Evolutionary conservation across 2,329 filamentous ascomycete species (phyloP).

Genomic region (Trichoderma asperellum): DNA sequence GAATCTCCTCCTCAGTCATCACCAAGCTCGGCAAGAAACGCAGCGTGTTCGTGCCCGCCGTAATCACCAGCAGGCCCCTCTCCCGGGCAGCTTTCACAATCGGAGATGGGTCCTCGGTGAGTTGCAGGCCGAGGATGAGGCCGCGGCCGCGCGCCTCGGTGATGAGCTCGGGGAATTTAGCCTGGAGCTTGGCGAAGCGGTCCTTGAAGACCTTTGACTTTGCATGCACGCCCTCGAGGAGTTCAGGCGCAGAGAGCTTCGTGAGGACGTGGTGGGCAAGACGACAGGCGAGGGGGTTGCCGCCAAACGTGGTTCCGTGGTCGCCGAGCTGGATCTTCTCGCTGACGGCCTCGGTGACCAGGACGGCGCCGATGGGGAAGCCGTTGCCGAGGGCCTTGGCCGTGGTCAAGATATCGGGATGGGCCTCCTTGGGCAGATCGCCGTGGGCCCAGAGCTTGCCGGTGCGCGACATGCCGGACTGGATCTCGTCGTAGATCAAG

Average conservation of each 20-base stretch:
- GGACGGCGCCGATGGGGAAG: conserved; percentile 82
- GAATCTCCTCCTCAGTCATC: conserved; percentile 80
- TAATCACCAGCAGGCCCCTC: conserved; percentile 86
- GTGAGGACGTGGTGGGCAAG: conserved; percentile 85
- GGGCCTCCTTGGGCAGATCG: conserved; percentile 72
- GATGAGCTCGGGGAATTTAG: conserved; percentile 68
- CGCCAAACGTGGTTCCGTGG: conserved; percentile 92
- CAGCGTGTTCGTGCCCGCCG: conserved; percentile 88
- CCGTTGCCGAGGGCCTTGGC: conserved; percentile 97
- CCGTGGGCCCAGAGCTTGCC: conserved; percentile 89
- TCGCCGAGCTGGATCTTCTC: conserved; percentile 65
- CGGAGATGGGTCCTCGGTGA: conserved; percentile 70
- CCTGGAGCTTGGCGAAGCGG: conserved; percentile 53
- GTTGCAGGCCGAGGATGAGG: conserved; percentile 83
- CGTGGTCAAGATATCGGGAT: conserved; percentile 91
- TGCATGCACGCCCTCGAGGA: conserved; percentile 70
- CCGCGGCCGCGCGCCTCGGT: conserved; percentile 81
- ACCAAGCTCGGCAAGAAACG: conserved; percentile 88
- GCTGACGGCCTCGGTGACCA: conserved; percentile 47
- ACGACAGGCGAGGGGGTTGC: conserved; percentile 83
- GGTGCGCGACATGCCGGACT: conserved; percentile 88
- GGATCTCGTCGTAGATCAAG: conserved; percentile 95
- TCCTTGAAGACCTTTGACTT: conserved; percentile 61
- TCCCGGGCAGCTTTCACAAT: conserved; percentile 87
- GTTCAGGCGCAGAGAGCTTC: conserved; percentile 69